Evolutionary conservation across 345 rosid species (phyloP), one percentile per base, ranked within the genome.

Genomic region (Eucalyptus leucophloia): DNA sequence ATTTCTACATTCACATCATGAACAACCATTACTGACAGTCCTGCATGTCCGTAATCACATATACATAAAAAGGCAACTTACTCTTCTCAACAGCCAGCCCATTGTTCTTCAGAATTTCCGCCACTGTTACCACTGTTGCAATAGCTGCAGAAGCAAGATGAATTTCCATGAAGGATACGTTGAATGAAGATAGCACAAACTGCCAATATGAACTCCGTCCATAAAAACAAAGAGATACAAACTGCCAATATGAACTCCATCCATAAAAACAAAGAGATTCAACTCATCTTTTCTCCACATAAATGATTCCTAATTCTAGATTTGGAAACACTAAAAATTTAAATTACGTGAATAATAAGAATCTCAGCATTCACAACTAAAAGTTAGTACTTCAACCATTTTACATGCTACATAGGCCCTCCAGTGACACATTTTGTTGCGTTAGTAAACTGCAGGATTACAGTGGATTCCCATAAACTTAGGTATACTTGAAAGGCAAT

Each of bases 71-170:
- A 91, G 54, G 30, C 28, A 37, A 24, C 92, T 87, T 50, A 91
- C 92, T 92, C 91, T 95, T 96, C 94, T 96, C 97, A 89, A 96
- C 90, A 72, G 96, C 97, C 89, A 95, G 90, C 49, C 97, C 96
- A 89, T 95, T 95, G 89, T 94, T 95, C 94, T 95, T 95, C 93
- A 95, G 91, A 90, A 96, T 95, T 91, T 96, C 98, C 32, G 98
- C 95, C 89, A 96, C 93, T 30, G 97, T 95, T 56, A 95, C 97
- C 87, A 95, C 96, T 1, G 97, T 94, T 32, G 98, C 95, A 62
- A 96, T 96, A 85, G 97, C 96, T 93, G 93, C 17, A 47, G 65
- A 87, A 30, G 34, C 34, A 88, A 32, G 28, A 88, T 8, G 30
- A 85, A 44, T 21, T 88, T 45, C 21, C 58, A 65, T 69, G 49